A percentile compares a stretch with the other conserved stretches of the same genome.
Evolutionary conservation across 176 grass and related monocot genomes (phyloP).

Genomic region (barley (Hordeum vulgare)): MorexV3_pseudomolecules_assembly NC_058524.1:307166712-307167211

Average conservation of each 20-base stretch:
- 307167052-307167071: constrained; percentile 95
- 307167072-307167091: constrained; percentile 92
- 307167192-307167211: constrained; percentile 45
- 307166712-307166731: not conserved
- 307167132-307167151: constrained; percentile 75
- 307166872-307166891: constrained; percentile 70
- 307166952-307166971: not conserved
- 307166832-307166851: not conserved
- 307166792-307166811: not conserved
- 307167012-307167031: not conserved
- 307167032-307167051: constrained; percentile 95
- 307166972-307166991: not conserved
- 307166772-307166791: not conserved
- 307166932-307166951: constrained; percentile 69
- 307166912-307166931: constrained; percentile 95
- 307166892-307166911: constrained; percentile 86
- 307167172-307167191: constrained; percentile 40
- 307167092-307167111: constrained; percentile 68
- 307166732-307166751: not conserved
- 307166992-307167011: not conserved
- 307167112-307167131: constrained; percentile 78
- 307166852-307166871: not conserved
- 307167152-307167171: constrained; percentile 73
- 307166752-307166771: not conserved
- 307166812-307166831: not conserved